Conservation (phyloP, 2,329 filamentous ascomycete genomes). For the Fusarium illudens region DNA sequence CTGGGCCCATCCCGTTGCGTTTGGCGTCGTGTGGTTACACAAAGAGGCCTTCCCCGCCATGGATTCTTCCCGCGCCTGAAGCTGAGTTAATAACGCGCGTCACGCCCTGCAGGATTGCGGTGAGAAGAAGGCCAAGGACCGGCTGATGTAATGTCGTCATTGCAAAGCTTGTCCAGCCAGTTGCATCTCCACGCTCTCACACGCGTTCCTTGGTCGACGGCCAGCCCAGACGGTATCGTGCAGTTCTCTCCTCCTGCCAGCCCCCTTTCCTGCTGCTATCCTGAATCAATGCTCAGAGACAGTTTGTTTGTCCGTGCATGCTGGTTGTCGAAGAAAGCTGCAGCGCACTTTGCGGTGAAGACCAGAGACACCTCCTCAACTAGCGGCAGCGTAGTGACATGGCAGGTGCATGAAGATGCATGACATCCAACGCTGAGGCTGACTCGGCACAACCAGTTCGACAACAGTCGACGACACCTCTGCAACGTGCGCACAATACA, state of each 20-base stretch:
- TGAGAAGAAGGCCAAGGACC: neutral
- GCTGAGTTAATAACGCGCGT: conserved; percentile 19
- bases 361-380: conserved; percentile 23
- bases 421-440: conserved; percentile 18
- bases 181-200: neutral
- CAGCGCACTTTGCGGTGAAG: conserved; percentile 32
- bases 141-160: conserved; percentile 6
- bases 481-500: conserved; percentile 4
- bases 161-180: neutral
- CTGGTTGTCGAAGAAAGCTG: conserved; percentile 10
- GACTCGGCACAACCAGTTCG: conserved; percentile 12
- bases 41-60: conserved; percentile 20
- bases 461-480: neutral
- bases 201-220: neutral
- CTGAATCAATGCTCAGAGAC: conserved; percentile 22
- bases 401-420: conserved; percentile 11
- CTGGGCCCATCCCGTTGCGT: neutral
- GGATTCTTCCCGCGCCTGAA: conserved; percentile 12
- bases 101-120: conserved; percentile 13
- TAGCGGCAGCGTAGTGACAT: neutral
- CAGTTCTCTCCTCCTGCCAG: conserved; percentile 9
- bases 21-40: conserved; percentile 28
- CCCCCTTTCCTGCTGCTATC: conserved; percentile 1
- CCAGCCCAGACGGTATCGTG: conserved; percentile 21
- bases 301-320: conserved; percentile 15